A percentile compares a stretch with the other conserved stretches of the same genome.
These are phyloP conservation scores for Chlorophyllum brunneum DNA, from an alignment of 768 basidiomycete species.

Conservation along the genomic window DNA sequence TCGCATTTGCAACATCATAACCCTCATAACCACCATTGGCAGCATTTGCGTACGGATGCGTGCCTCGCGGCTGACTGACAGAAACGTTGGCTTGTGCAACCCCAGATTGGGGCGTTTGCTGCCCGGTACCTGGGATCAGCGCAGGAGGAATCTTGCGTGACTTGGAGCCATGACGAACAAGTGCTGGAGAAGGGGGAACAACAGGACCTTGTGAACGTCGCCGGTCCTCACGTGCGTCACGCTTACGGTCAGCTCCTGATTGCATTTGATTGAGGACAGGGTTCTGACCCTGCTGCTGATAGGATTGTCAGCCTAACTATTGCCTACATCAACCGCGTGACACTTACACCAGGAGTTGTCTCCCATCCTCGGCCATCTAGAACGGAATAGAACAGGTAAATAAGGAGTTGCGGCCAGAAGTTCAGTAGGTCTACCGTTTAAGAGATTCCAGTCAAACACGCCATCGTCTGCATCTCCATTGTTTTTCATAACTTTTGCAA, in stretches of 20 bases:
- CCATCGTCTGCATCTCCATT: conserved; percentile 90
- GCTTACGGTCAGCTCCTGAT: conserved; percentile 56
- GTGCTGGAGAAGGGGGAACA: conserved; percentile 71
- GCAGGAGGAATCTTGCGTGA: conserved; percentile 58
- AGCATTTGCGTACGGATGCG: conserved; percentile 70
- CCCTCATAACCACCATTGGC: conserved; percentile 52
- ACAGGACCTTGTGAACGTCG: conserved; percentile 58
- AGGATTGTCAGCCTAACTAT: neutral
- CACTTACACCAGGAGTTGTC: conserved; percentile 35
- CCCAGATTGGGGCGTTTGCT: conserved; percentile 66
- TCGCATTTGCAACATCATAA: conserved; percentile 53
- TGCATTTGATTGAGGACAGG: conserved; percentile 66
- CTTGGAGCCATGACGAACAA: conserved; percentile 75
- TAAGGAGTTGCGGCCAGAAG: conserved; percentile 1
- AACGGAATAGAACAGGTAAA: conserved; percentile 8
- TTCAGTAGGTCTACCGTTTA: conserved; percentile 58
- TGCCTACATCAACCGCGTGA: conserved; percentile 43
- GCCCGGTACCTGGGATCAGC: conserved; percentile 55
- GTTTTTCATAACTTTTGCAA: conserved; percentile 90
- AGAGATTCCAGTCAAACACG: conserved; percentile 92
- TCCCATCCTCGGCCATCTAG: conserved; percentile 95
- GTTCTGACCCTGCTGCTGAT: conserved; percentile 47
- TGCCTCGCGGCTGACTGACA: conserved; percentile 48
- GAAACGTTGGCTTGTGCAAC: conserved; percentile 76
- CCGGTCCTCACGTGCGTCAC: conserved; percentile 63